Percentiles rank a stretch among this genome's conserved stretches.
These are phyloP conservation scores for Leccinum fallax DNA, from an alignment of 1,284 basidiomycete genomes.

Conservation along the genomic window DNA sequence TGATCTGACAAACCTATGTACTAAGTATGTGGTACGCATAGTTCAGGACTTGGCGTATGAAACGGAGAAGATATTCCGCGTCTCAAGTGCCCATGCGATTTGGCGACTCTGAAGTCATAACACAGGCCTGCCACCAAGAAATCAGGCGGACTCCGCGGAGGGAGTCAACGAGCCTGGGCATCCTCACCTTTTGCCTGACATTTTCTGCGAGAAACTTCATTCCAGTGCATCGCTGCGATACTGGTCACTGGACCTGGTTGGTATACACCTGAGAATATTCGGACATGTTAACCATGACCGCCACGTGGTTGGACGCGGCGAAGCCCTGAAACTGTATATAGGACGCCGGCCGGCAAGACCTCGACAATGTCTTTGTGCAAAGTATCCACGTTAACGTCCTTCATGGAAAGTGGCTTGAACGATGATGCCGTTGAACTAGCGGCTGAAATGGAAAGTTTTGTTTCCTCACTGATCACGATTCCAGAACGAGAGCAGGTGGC, in stretches of 20 bases:
- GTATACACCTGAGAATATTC: neutral
- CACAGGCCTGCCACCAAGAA: too few relatives aligned
- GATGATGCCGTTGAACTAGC: conserved; percentile 22
- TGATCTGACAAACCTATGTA: neutral
- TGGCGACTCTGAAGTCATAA: too few relatives aligned
- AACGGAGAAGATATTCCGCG: too few relatives aligned
- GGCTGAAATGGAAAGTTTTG: conserved; percentile 47
- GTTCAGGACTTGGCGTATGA: neutral
- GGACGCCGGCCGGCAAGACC: neutral
- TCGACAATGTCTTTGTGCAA: conserved; percentile 11
- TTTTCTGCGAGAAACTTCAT: neutral
- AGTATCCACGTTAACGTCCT: neutral
- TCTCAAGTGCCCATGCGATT: too few relatives aligned
- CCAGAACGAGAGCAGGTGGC: conserved; percentile 59
- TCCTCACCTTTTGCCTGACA: neutral
- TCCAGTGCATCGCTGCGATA: neutral
- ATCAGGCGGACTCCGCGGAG: too few relatives aligned
- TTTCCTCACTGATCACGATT: conserved; percentile 46
- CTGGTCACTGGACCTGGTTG: neutral
- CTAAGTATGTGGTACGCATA: neutral
- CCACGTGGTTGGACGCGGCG: neutral
- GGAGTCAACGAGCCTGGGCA: too few relatives aligned
- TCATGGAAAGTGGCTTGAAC: conserved; percentile 20
- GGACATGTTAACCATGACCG: neutral
- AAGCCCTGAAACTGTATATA: conserved; percentile 8